phyloP scores from a whole-genome alignment of 2,329 filamentous ascomycete genomes.

The Lecanicillium sp. region DNA sequence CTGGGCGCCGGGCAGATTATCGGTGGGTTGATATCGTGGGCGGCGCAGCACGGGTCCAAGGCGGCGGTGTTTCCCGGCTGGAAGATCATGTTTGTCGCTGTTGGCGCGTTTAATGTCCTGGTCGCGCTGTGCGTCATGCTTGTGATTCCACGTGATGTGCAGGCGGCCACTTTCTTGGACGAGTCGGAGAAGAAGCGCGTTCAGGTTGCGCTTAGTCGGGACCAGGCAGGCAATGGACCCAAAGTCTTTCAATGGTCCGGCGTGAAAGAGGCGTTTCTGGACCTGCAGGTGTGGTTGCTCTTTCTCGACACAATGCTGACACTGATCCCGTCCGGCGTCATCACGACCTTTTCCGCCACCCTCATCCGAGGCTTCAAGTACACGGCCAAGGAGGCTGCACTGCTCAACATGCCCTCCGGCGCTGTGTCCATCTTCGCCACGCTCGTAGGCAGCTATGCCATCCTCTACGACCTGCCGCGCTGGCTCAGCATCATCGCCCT shows the following conservation, averaged over 20 bases:
- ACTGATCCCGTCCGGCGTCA: conserved; percentile 24
- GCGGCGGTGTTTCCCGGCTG: conserved; percentile 28
- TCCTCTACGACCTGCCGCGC: conserved; percentile 19
- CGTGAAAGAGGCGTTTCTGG: conserved; percentile 31
- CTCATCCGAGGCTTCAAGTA: conserved; percentile 27
- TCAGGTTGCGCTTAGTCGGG: conserved; percentile 49
- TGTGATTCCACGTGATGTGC: conserved; percentile 31
- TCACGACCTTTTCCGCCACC: conserved; percentile 22
- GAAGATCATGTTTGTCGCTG: conserved; percentile 45
- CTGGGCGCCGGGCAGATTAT: conserved; percentile 25
- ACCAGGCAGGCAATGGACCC: conserved; percentile 33
- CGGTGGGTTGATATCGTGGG: conserved; percentile 40
- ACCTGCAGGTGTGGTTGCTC: conserved; percentile 34
- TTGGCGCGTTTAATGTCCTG: conserved; percentile 37
- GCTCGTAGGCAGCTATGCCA: conserved; percentile 14
- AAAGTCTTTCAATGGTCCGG: conserved; percentile 30
- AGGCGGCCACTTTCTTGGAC: conserved; percentile 14
- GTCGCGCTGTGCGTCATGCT: conserved; percentile 34
- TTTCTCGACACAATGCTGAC: conserved; percentile 17
- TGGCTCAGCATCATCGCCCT: conserved; percentile 18
- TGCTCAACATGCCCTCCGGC: conserved; percentile 31
- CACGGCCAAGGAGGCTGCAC: conserved; percentile 29
- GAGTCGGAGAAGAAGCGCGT: conserved; percentile 28
- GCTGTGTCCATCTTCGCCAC: conserved; percentile 14
- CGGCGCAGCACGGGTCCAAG: conserved; percentile 39